Evolutionary conservation across 2,329 filamentous ascomycete genomes (phyloP), one percentile per base, ranked within the genome.

Genomic region (Lachnellula arida): DNA sequence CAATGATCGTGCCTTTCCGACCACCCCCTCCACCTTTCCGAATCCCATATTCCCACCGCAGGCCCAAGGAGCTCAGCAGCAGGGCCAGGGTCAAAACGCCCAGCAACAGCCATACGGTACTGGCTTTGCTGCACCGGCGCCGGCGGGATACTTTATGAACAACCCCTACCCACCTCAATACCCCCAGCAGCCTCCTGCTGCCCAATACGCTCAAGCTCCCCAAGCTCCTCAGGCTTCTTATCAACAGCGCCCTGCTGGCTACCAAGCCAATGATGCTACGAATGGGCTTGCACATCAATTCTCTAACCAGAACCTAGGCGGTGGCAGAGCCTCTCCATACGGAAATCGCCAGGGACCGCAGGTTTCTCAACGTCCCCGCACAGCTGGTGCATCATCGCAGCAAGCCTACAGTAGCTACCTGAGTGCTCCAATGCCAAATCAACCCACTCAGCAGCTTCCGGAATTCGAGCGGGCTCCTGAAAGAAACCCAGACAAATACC

Each of bases 201-300:
- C 62, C 34, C 77, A 77, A 67, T 75, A 84, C 62, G 81, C 80
- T 64, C 77, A 81, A 47, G 78, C 78, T 49, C 80, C 82, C 61
- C 84, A 83, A 67, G 69, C 73, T 63, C 73, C 73, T 54, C 76
- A 76, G 61, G 73, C 73, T 67, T 75, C 70, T 39, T 80, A 79
- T 65, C 72, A 72, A 49, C 67, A 67, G 49, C 66, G 69, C 15
- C 80, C 78, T 66, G 80, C 82, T 3, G 81, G 83, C 5, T 81
- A 80, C 56, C 72, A 73, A 76, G 82, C 77, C 70, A 91, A 89
- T 68, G 91, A 97, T 69, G 88, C 87, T 64, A 95, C 93, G 66
- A 94, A 91, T 67, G 92, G 91, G 32, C 81, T 97, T 46, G 91
- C 92, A 58, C 91, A 97, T 71, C 94, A 99, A 72, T 96, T 97